Base-by-base conservation (phyloP, 2,329 filamentous ascomycete genomes). In the Exophiala alcalophila region DNA sequence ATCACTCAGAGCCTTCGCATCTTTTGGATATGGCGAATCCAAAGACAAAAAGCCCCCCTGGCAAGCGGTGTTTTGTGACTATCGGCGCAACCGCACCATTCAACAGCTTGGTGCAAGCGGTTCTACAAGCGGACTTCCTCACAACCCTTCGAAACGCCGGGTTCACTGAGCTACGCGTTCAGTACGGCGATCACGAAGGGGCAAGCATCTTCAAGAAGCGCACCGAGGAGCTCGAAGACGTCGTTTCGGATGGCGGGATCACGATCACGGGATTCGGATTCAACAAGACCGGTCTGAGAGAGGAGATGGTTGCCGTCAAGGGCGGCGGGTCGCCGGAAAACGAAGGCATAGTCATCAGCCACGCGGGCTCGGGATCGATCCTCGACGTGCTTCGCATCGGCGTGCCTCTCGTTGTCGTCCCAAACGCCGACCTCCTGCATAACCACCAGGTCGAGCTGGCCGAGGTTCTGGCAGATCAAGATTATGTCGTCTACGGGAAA, bases 401-500 rank as follows among this genome's bases (percentile, higher is more conserved):
- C 10, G 70, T 89, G 0, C 83, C 86, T 2, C 70, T 97, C n/a
- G 76, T 98, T 35, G 87, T 95, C 1, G 89, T 98, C 2, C 86
- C 91, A 2, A 98, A 98, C 62, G 75, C 80, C 2, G 71, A 73
- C 5, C 76, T 98, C 0, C 76, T 95, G 56, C 82, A 94, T 59
- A 91, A 98, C 58, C 92, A 98, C 61, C 92, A 98, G 65, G 76
- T 80, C 14, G 88, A 97, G 63, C 76, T 98, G 40, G 91, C 91
- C 1, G 72, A 81, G 35, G 82, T 86, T 53, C 75, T 97, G 43
- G 78, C 84, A 21, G 68, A 72, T 16, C 78, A 87, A 54, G 83
- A 84, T 16, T 94, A 94, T 65, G 80, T 87, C 2, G 73, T 90
- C n/a, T 75, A 82, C 56, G 85, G 84, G 8, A 69, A 73, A 39